Conservation (phyloP, 2,329 filamentous ascomycete genomes). For the Fusarium verticillioides region DNA sequence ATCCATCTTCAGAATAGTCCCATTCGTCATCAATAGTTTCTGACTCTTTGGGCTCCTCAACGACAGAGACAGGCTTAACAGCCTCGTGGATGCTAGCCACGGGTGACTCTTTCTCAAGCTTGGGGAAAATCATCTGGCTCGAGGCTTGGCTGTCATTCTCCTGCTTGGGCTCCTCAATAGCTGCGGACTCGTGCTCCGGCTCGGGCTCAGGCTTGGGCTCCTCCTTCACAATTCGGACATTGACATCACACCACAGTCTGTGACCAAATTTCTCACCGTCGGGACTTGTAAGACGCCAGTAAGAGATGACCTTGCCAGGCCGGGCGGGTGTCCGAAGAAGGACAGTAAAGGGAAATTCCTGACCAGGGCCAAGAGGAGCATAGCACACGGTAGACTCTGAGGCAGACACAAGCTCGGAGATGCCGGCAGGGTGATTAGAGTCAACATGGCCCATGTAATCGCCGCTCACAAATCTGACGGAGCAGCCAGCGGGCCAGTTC, state of each 20-base stretch:
- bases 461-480: constrained; percentile 90
- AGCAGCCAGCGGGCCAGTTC: constrained; percentile 89
- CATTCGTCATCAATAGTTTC: constrained; percentile 70
- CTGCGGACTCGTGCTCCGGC: constrained; percentile 36
- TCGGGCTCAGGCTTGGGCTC: constrained; percentile 33
- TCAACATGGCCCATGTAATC: constrained; percentile 97
- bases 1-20: constrained; percentile 75
- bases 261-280: constrained; percentile 89
- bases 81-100: constrained; percentile 80
- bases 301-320: constrained; percentile 85
- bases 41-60: constrained; percentile 62
- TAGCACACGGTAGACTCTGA: constrained; percentile 84
- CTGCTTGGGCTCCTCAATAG: constrained; percentile 46
- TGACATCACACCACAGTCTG: constrained; percentile 93
- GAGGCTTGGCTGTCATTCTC: constrained; percentile 47
- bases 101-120: constrained; percentile 93
- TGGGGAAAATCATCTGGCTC: constrained; percentile 92
- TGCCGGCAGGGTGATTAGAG: constrained; percentile 79
- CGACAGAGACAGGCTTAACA: constrained; percentile 64
- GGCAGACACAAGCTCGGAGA: constrained; percentile 79
- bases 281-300: constrained; percentile 91
- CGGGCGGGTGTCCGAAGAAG: constrained; percentile 83
- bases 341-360: constrained; percentile 84
- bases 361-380: constrained; percentile 74
- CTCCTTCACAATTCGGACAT: constrained; percentile 65